phyloP scores from a whole-genome alignment of 164 flowering plant species.

The Dillenia suffruticosa region DNA sequence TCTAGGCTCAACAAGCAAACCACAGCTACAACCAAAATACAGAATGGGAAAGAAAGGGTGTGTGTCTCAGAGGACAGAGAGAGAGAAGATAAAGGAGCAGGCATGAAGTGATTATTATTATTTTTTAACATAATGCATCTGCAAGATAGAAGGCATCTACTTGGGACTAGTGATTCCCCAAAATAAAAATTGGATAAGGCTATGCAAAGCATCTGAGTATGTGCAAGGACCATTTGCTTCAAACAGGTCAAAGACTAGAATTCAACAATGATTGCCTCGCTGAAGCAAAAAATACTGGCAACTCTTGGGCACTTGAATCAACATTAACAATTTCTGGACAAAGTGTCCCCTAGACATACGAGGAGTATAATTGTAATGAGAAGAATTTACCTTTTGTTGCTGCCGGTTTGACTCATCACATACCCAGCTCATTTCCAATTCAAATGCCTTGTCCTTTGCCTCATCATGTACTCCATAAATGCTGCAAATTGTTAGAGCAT shows the following conservation, averaged over 20 bases:
- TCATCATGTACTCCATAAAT: constrained; percentile 92
- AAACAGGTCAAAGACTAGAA: background rate
- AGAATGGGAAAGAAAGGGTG: too few relatives aligned
- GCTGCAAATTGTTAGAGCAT: constrained; percentile 28
- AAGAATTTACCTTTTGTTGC: constrained; percentile 71
- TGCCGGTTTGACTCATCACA: constrained; percentile 90
- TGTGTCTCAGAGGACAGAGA: too few relatives aligned
- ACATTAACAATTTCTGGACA: background rate
- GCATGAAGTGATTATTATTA: too few relatives aligned
- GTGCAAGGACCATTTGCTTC: background rate
- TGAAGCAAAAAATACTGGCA: background rate
- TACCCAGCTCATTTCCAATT: constrained; percentile 96
- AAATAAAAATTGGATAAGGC: too few relatives aligned
- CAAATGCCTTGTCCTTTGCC: constrained; percentile 97
- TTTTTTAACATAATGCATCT: too few relatives aligned
- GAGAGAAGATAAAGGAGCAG: too few relatives aligned
- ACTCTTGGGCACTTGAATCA: background rate
- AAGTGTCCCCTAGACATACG: background rate
- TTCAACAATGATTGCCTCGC: background rate
- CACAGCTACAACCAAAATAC: too few relatives aligned
- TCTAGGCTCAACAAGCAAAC: too few relatives aligned
- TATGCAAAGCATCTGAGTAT: background rate
- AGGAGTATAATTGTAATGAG: background rate
- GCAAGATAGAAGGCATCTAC: too few relatives aligned
- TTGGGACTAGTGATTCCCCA: too few relatives aligned